Conservation (phyloP, 2,329 filamentous ascomycete genomes). For the Colletotrichum ledebouriae region DNA sequence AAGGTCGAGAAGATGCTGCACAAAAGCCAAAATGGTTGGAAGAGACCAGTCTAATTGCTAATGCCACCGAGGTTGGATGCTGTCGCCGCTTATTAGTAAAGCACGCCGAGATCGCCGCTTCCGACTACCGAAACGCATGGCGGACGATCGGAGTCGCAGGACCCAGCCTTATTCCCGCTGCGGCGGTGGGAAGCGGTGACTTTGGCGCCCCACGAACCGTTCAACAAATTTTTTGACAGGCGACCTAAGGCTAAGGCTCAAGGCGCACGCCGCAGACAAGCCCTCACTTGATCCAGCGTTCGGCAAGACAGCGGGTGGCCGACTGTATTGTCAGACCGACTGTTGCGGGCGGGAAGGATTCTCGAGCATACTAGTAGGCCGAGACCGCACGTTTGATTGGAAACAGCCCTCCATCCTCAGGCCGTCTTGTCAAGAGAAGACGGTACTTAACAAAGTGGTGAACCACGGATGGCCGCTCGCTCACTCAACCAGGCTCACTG, state of each 20-base stretch:
- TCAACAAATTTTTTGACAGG: not conserved
- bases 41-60: not conserved
- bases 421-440: too few species aligned
- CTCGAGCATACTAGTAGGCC: not conserved
- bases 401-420: too few species aligned
- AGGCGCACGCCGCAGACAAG: slow-evolving; percentile 11
- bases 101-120: slow-evolving; percentile 18
- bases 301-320: slow-evolving; percentile 19
- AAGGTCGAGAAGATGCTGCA: not conserved
- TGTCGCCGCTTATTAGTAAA: slow-evolving; percentile 21
- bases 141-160: not conserved
- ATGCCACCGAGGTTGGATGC: slow-evolving; percentile 1
- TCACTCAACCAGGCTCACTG: too few species aligned
- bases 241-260: not conserved
- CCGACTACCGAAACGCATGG: slow-evolving; percentile 4
- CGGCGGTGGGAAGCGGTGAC: slow-evolving; percentile 23
- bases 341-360: not conserved
- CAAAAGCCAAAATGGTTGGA: not conserved
- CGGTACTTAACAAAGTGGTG: too few species aligned
- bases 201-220: not conserved
- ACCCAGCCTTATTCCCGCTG: slow-evolving; percentile 28
- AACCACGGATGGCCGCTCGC: too few species aligned
- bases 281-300: slow-evolving; percentile 4
- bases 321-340: slow-evolving; percentile 1
- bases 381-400: too few species aligned